Base-by-base conservation (phyloP, 257 asterid genomes). In the Nicotiana undulata region DNA sequence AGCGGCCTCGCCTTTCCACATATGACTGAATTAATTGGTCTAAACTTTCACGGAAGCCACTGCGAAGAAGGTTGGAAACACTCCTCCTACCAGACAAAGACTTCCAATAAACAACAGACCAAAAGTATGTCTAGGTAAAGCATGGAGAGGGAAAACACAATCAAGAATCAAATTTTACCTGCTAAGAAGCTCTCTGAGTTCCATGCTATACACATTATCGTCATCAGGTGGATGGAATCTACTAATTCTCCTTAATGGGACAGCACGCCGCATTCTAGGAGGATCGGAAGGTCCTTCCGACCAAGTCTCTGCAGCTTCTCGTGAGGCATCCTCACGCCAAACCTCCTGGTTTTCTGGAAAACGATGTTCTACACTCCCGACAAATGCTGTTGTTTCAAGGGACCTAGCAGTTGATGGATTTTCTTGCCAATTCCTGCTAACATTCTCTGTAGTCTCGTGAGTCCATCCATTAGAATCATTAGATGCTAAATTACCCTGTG, bases 111-210 rank as follows among this genome's bases (percentile, higher is more conserved):
- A 64, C 40, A 58, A 68, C 76, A 56, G 17, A 75, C 79, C 80
- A 56, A 75, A 28, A 68, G 37, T 3, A 22, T 52, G 29, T 60
- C 70, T 12, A 58, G 46, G 76, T 58, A 51, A 1, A 40, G n/a
- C 31, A 72, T 63, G 70, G 40, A 58, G 60, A 11, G 11, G 32
- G 63, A 79, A 28, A 40, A 29, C 81, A 65, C 29, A 49, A 29
- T 29, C 52, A 51, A 79, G 26, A 64, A 20, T 17, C 17, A 29
- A 64, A 7, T 46, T 12, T 63, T 75, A 96, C 99, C 99, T 91
- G 97, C 97, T 90, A 74, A 93, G 86, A 63, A 95, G 93, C 89
- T 95, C 99, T 88, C 99, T 91, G 85, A 95, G 99, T 86, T 95
- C 99, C 94, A 95, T 91, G 85, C 97, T 92, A 88, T 95, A 93